These are phyloP conservation scores for Solanum phureja DNA, from an alignment of 257 asterid genomes.

Conservation along the genomic window DNA sequence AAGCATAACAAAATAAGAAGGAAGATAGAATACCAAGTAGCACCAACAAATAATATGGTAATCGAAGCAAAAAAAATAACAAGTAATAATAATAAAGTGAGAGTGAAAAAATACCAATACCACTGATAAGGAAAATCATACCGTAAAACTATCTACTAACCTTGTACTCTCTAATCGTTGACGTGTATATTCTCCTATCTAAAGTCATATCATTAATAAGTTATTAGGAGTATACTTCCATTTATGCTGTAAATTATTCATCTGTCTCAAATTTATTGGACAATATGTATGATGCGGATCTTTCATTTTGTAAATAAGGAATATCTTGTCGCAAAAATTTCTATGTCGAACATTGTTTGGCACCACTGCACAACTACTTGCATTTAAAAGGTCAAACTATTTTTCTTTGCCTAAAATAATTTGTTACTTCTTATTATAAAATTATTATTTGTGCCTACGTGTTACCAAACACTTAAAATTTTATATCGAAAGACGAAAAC, in stretches of 20 bases:
- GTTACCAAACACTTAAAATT: neutral
- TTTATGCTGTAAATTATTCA: neutral
- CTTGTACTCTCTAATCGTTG: rapidly evolving
- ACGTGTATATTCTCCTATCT: neutral
- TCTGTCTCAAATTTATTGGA: neutral
- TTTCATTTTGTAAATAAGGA: neutral
- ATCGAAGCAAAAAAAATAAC: neutral
- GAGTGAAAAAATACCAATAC: neutral
- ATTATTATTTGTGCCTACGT: neutral
- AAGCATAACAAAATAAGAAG: neutral
- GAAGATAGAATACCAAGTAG: neutral
- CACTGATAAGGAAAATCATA: neutral
- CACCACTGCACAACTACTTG: neutral
- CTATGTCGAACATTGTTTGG: neutral
- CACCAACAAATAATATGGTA: neutral
- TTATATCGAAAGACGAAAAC: neutral
- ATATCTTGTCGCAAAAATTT: neutral
- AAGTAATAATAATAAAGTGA: neutral
- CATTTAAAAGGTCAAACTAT: neutral
- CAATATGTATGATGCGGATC: neutral
- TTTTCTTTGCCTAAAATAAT: too few relatives aligned
- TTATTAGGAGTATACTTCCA: neutral
- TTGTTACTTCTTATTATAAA: neutral
- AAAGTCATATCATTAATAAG: neutral
- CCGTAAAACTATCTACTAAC: rapidly evolving